Evolutionary conservation across 2,329 filamentous ascomycete genomes (phyloP), one percentile per base, ranked within the genome.

Genomic region (Claviceps sp.): DNA sequence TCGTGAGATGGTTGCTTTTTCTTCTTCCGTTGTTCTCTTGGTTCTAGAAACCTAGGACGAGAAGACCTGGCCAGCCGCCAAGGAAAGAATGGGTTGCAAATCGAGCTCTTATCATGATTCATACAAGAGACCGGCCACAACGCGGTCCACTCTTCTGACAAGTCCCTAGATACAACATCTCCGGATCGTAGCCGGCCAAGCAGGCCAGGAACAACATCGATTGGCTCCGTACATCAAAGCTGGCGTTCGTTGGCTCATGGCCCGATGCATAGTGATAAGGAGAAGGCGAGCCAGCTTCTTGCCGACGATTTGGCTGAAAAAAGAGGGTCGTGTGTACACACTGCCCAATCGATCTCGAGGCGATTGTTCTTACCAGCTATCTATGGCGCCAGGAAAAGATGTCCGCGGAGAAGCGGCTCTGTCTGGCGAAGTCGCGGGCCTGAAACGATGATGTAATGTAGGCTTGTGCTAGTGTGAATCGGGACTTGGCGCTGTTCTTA

Each of bases 381-480:
- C 30, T 34, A 34, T 34, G 30, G 30, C 30, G 30, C 30, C 50
- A 18, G 5, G 7, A 44, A 47, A 20, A 4, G 18, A 11, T 18
- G n/a, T 5, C 51, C 51, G 51, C 51, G 51, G 51, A 52, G 51
- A 52, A 49, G 41, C 30, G 20, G 26, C 8, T 38, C 24, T n/a
- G 9, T 34, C 30, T 41, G n/a, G 38, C n/a, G 16, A n/a, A 18
- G 38, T 34, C 30, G 30, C 30, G 9, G 9, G 30, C 30, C 30
- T 34, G 30, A 34, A 34, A 34, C 30, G 30, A 34, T 34, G 30
- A 34, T 34, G 30, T 34, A 34, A 34, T 34, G 30, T 4, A 34
- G 9, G 30, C 30, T 34, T 34, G 30, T 34, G 30, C 30, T 11
- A 34, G 30, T 34, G 30, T 9, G 30, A 11, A 34, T 34, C 9